Evolutionary conservation across 768 basidiomycete genomes (phyloP).

Genomic region (Calocybe indica): DNA sequence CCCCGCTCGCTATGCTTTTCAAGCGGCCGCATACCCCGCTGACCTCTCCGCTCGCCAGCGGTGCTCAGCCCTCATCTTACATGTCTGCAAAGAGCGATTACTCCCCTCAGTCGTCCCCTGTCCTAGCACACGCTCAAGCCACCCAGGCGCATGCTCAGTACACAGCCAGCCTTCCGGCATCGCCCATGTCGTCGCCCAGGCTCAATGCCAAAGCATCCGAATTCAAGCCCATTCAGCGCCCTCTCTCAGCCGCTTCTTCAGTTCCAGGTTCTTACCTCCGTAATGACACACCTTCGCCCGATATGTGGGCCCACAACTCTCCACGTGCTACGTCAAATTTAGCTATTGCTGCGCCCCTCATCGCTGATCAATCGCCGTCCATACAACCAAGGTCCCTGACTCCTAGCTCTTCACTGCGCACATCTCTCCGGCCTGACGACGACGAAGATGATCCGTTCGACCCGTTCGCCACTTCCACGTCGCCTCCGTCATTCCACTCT

Average conservation of each 20-base stretch:
- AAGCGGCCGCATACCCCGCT: conserved; percentile 76
- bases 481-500: conserved; percentile 56
- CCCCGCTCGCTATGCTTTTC: conserved; percentile 70
- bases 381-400: conserved; percentile 50
- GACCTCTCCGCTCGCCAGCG: conserved; percentile 69
- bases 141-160: conserved; percentile 55
- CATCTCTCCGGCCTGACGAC: conserved; percentile 53
- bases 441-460: conserved; percentile 87
- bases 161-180: conserved; percentile 78
- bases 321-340: conserved; percentile 75
- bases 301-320: conserved; percentile 79
- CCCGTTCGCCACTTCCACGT: conserved; percentile 52
- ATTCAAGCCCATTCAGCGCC: conserved; percentile 80
- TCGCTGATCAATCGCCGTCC: conserved; percentile 54
- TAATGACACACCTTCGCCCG: conserved; percentile 82
- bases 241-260: conserved; percentile 68
- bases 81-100: conserved; percentile 49
- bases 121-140: conserved; percentile 49
- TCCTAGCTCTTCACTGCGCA: conserved; percentile 64
- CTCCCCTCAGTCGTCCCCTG: conserved; percentile 65
- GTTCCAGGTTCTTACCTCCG: conserved; percentile 52
- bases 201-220: conserved; percentile 87
- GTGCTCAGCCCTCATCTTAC: conserved; percentile 43
- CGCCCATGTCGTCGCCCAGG: conserved; percentile 80
- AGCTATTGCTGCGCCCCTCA: conserved; percentile 85